Conservation (phyloP, 2,329 filamentous ascomycete species). For the Penicillium concentricum region DNA sequence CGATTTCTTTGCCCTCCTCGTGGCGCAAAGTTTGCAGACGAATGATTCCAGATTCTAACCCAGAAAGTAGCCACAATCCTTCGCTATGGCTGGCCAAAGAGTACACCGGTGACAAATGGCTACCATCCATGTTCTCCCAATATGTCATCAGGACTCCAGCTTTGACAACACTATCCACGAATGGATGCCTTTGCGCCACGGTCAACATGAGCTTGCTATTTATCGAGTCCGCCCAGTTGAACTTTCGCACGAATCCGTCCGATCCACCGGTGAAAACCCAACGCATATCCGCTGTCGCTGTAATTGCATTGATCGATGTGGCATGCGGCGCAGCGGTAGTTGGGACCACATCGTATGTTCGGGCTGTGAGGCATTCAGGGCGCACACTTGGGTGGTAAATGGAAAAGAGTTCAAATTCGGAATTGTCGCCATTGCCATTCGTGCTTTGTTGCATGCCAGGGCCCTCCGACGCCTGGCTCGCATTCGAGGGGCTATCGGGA, state of each 20-base stretch:
- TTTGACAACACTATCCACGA: constrained; percentile 96
- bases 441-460: constrained; percentile 45
- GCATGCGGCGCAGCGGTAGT: constrained; percentile 95
- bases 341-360: constrained; percentile 89
- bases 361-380: constrained; percentile 73
- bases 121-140: constrained; percentile 93
- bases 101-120: constrained; percentile 80
- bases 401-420: constrained; percentile 35
- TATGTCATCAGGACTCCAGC: constrained; percentile 92
- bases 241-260: constrained; percentile 95
- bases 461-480: constrained; percentile 41
- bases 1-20: constrained; percentile 88
- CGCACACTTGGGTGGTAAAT: constrained; percentile 64
- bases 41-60: constrained; percentile 85
- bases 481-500: constrained; percentile 40
- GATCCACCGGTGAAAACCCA: constrained; percentile 94
- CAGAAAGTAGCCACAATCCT: constrained; percentile 87
- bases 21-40: constrained; percentile 92
- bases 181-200: constrained; percentile 92
- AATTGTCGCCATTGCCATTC: constrained; percentile 40
- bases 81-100: constrained; percentile 88
- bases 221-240: constrained; percentile 90
- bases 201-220: constrained; percentile 93
- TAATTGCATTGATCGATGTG: constrained; percentile 90
- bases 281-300: constrained; percentile 87